These are phyloP conservation scores for Cutaneotrichosporon cyanovorans DNA, from an alignment of 1,284 basidiomycete genomes.

Conservation along the genomic window DNA sequence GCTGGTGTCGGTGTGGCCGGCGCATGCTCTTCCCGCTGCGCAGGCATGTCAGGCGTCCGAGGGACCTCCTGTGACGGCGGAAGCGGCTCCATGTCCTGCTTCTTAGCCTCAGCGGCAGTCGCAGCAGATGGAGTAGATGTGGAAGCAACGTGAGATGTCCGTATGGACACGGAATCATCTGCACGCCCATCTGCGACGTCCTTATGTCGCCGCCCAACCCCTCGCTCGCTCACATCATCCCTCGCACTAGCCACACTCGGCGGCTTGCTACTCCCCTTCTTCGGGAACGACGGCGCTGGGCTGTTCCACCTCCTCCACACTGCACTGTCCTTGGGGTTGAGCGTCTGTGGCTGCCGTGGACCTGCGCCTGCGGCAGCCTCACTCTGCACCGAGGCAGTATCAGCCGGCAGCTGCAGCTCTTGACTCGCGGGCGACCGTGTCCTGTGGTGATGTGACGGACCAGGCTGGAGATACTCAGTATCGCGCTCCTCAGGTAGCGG, in stretches of 20 bases:
- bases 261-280: slow-evolving; percentile 33
- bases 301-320: slow-evolving; percentile 39
- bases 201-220: background rate
- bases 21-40: too few species aligned
- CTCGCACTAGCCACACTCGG: background rate
- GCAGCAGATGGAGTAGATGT: background rate
- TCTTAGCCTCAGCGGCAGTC: too few species aligned
- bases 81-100: too few species aligned
- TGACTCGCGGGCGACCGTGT: too few species aligned
- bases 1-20: background rate
- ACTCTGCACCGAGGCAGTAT: too few species aligned
- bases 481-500: slow-evolving; percentile 18
- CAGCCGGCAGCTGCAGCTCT: too few species aligned
- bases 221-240: background rate
- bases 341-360: background rate
- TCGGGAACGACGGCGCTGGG: slow-evolving; percentile 31
- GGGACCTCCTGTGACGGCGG: too few species aligned
- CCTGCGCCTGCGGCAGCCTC: too few species aligned
- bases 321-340: slow-evolving; percentile 34
- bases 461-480: background rate
- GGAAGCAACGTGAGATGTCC: background rate
- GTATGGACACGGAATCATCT: background rate
- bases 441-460: background rate
- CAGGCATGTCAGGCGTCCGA: too few species aligned
- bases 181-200: background rate